phyloP scores from a whole-genome alignment of 2,329 filamentous ascomycete species.

The Endoconidiophora laricicola region DNA sequence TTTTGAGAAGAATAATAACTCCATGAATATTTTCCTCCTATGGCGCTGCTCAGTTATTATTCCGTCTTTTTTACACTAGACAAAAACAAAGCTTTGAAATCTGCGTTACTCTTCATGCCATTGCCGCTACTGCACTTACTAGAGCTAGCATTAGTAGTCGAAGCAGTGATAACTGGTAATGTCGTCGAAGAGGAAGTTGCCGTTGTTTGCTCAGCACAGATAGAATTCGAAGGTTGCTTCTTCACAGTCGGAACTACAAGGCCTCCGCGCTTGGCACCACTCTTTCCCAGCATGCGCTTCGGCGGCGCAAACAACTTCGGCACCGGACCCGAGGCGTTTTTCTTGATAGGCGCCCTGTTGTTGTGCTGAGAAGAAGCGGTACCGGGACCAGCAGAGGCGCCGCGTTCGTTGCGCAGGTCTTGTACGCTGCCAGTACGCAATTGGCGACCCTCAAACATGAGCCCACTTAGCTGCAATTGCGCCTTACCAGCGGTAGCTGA shows the following conservation, averaged over 20 bases:
- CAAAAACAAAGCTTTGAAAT: conserved; percentile 37
- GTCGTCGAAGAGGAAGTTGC: conserved; percentile 12
- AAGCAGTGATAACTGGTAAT: conserved; percentile 17
- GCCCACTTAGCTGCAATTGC: conserved; percentile 39
- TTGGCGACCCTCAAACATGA: conserved; percentile 35
- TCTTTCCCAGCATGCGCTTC: conserved; percentile 20
- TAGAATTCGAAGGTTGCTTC: conserved; percentile 12
- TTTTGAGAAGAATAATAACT: background rate
- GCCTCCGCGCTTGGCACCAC: conserved; percentile 15
- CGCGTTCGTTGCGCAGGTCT: conserved; percentile 31
- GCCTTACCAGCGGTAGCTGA: conserved; percentile 57
- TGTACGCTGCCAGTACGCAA: conserved; percentile 37
- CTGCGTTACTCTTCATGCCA: conserved; percentile 35
- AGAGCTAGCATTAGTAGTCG: conserved; percentile 13
- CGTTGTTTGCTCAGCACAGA: background rate
- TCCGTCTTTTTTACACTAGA: conserved; percentile 12
- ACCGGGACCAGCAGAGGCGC: background rate
- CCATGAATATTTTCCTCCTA: background rate
- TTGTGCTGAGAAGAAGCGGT: background rate
- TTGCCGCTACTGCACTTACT: background rate
- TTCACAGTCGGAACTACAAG: conserved; percentile 32
- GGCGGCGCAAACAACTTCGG: conserved; percentile 11
- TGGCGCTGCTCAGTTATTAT: background rate
- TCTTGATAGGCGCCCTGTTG: background rate
- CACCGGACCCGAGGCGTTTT: background rate